Base-by-base conservation (phyloP, 2,329 filamentous ascomycete species). In the Diplodia intermedia region DNA sequence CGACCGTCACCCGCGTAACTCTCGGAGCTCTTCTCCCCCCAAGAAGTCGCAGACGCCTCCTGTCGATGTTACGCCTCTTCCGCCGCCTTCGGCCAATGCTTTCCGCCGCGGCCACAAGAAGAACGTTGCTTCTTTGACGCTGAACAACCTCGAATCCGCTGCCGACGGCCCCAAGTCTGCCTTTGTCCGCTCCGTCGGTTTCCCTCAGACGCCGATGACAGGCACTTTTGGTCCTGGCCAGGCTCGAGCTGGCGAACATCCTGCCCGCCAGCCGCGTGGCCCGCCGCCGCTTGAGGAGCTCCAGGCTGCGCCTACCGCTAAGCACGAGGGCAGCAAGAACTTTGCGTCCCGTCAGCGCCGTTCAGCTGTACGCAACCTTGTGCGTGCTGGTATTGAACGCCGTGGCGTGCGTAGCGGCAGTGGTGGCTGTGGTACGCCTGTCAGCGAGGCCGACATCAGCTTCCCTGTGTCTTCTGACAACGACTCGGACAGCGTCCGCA, bases 21-120 rank as follows among this genome's bases (percentile, higher is more conserved):
- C 78, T 69, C 89, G 92, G 77, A 91, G 90, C 75, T 86, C 89
- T 54, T 87, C 86, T 43, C 86, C 87, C 57, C 86, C 86, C 4
- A 86, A 86, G 80, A 83, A 85, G 75, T 86, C 86, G 57, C 86
- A 90, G 62, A 90, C 92, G 20, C 91, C 91, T 5, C 86, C 87
- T 15, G 88, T 91, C 73, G 86, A 89, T 69, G 85, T 89, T 61
- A 82, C 86, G 72, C 92, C 93, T 50, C 87, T 97, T 65, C 93
- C 93, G 65, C 93, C 93, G 33, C 92, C 93, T 69, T 96, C 93
- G 67, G 92, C 91, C 72, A 95, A 94, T 75, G 93, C 93, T 54
- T 97, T 97, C 85, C 94, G 94, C 70, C 92, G 93, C 69, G 91
- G 92, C 68, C 94, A 98, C 82, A 95, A 96, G 85, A 97, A 97